Evolutionary conservation across 2,329 filamentous ascomycete genomes (phyloP).

Genomic region (Aspergillus caelatus): DNA sequence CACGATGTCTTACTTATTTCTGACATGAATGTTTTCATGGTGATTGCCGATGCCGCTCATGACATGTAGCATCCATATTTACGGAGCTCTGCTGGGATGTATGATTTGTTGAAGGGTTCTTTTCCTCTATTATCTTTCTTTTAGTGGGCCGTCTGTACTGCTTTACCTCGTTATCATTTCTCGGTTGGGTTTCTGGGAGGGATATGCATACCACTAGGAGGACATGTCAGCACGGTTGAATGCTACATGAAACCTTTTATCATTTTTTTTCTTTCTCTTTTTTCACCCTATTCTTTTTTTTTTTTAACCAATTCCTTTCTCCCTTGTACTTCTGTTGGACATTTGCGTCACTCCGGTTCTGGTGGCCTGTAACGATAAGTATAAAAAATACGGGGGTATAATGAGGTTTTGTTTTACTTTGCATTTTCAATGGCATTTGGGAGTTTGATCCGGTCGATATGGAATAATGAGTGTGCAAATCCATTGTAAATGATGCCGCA

Average conservation of each 20-base stretch:
- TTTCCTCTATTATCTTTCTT: slow-evolving; percentile 19
- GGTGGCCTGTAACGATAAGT: slow-evolving; percentile 42
- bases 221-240: slow-evolving; percentile 26
- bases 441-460: background rate
- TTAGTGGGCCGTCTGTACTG: slow-evolving; percentile 24
- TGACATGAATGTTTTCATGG: slow-evolving; percentile 21
- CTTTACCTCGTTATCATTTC: slow-evolving; percentile 21
- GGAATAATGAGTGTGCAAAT: background rate
- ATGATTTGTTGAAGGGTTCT: slow-evolving; percentile 24
- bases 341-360: slow-evolving; percentile 19
- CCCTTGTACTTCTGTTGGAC: slow-evolving; percentile 5
- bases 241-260: slow-evolving; percentile 26
- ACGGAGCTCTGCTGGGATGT: slow-evolving; percentile 24
- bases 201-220: slow-evolving; percentile 27
- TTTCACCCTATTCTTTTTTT: slow-evolving; percentile 1
- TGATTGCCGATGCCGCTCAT: slow-evolving; percentile 23
- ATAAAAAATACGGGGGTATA: slow-evolving; percentile 34
- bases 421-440: slow-evolving; percentile 15
- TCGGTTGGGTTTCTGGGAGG: slow-evolving; percentile 30
- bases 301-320: slow-evolving; percentile 19
- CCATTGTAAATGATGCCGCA: background rate
- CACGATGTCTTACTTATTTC: slow-evolving; percentile 27
- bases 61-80: slow-evolving; percentile 24
- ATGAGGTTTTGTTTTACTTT: slow-evolving; percentile 15
- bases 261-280: slow-evolving; percentile 19